These are phyloP conservation scores for Arabidopsis thaliana DNA, from an alignment of 345 rosid genomes.

Conservation along the genomic window TAIR10.1 NC_003074.8:20714501-20715000, in stretches of 20 bases:
- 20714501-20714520: slow-evolving; percentile 64
- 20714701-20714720: not conserved
- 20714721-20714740: not conserved
- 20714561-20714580: slow-evolving; percentile 63
- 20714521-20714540: slow-evolving; percentile 58
- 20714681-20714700: not conserved
- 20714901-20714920: not conserved
- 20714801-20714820: not conserved
- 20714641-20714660: slow-evolving; percentile 28
- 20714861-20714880: not conserved
- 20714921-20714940: slow-evolving; percentile 9
- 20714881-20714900: not conserved
- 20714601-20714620: slow-evolving; percentile 68
- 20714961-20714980: not conserved
- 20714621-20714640: slow-evolving; percentile 44
- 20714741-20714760: not conserved
- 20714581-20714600: slow-evolving; percentile 88
- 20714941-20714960: not conserved
- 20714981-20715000: slow-evolving; percentile 35
- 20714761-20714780: no score
- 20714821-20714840: slow-evolving; percentile 19
- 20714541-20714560: slow-evolving; percentile 59
- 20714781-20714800: not conserved
- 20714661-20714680: not conserved
- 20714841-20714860: slow-evolving; percentile 12